Percentiles rank a stretch among this genome's conserved stretches.
Conservation (phyloP, 495 filamentous ascomycete species). For the Schizothecium vesticola region DNA sequence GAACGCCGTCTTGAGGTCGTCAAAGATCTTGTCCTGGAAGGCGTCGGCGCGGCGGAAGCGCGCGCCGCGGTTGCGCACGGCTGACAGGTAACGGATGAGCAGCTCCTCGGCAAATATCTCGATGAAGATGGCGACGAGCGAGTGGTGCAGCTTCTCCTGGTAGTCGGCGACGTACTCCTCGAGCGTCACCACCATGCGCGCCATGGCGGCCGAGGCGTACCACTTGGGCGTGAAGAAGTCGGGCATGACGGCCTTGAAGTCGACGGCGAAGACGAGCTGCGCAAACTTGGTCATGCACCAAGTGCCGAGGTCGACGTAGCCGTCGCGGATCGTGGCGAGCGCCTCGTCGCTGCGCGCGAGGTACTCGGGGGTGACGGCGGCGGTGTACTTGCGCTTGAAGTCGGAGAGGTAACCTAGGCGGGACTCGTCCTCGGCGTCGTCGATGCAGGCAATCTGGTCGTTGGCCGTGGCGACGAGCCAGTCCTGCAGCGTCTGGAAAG, state of each 20-base stretch:
- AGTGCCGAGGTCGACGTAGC: slow-evolving; percentile 88
- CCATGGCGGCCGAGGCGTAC: slow-evolving; percentile 78
- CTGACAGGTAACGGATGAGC: slow-evolving; percentile 76
- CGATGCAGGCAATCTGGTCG: slow-evolving; percentile 96
- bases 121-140: slow-evolving; percentile 79
- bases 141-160: slow-evolving; percentile 69
- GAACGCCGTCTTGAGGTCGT: slow-evolving; percentile 81
- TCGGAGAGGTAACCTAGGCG: slow-evolving; percentile 70
- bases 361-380: slow-evolving; percentile 76
- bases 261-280: slow-evolving; percentile 74
- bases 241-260: slow-evolving; percentile 73
- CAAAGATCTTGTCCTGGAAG: slow-evolving; percentile 83
- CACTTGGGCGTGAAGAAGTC: slow-evolving; percentile 88
- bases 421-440: slow-evolving; percentile 70
- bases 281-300: slow-evolving; percentile 85
- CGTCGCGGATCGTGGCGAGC: slow-evolving; percentile 69
- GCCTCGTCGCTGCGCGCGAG: slow-evolving; percentile 64
- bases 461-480: slow-evolving; percentile 97
- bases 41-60: slow-evolving; percentile 81
- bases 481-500: slow-evolving; percentile 75
- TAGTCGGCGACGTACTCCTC: slow-evolving; percentile 92
- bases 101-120: slow-evolving; percentile 90
- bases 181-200: slow-evolving; percentile 84
- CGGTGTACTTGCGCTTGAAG: slow-evolving; percentile 72
- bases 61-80: slow-evolving; percentile 81